These are phyloP conservation scores for Xanthoconium stramineum DNA, from an alignment of 768 basidiomycete genomes.

Conservation along the genomic window DNA sequence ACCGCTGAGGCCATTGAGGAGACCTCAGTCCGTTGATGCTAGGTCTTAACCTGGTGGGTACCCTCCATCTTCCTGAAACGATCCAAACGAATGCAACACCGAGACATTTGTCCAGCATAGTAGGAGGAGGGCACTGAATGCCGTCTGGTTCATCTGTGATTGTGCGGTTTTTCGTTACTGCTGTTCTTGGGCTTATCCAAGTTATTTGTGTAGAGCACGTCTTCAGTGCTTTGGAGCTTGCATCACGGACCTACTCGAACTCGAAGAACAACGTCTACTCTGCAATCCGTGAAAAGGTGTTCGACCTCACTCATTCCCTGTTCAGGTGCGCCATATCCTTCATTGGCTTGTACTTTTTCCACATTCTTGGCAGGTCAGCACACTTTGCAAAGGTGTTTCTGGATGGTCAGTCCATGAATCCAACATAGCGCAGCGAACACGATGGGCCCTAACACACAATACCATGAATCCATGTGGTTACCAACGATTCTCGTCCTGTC, in stretches of 20 bases:
- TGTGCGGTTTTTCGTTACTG: slow-evolving; percentile 91
- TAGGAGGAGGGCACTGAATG: slow-evolving; percentile 91
- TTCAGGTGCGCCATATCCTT: slow-evolving; percentile 58
- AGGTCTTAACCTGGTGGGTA: slow-evolving; percentile 90
- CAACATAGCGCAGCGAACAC: slow-evolving; percentile 67
- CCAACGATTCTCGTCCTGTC: slow-evolving; percentile 89
- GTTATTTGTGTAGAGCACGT: slow-evolving; percentile 95
- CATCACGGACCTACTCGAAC: slow-evolving; percentile 59
- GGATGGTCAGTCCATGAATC: slow-evolving; percentile 86
- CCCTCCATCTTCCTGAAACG: slow-evolving; percentile 67
- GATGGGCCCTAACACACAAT: slow-evolving; percentile 70
- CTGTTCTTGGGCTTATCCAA: slow-evolving; percentile 72
- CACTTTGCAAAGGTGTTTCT: slow-evolving; percentile 83
- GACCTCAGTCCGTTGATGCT: slow-evolving; percentile 74
- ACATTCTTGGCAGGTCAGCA: slow-evolving; percentile 60
- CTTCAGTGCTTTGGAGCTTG: slow-evolving; percentile 74
- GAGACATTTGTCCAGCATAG: slow-evolving; percentile 95
- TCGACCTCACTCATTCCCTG: slow-evolving; percentile 90
- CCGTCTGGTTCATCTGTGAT: slow-evolving; percentile 92
- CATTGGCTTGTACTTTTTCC: neutral
- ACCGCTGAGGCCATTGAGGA: slow-evolving; percentile 86
- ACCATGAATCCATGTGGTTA: slow-evolving; percentile 95
- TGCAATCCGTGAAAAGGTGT: slow-evolving; percentile 90
- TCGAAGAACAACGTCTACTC: slow-evolving; percentile 76
- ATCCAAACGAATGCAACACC: slow-evolving; percentile 88